Conservation (phyloP, 306 rosid species). For the Sicyos baderoa region DNA sequence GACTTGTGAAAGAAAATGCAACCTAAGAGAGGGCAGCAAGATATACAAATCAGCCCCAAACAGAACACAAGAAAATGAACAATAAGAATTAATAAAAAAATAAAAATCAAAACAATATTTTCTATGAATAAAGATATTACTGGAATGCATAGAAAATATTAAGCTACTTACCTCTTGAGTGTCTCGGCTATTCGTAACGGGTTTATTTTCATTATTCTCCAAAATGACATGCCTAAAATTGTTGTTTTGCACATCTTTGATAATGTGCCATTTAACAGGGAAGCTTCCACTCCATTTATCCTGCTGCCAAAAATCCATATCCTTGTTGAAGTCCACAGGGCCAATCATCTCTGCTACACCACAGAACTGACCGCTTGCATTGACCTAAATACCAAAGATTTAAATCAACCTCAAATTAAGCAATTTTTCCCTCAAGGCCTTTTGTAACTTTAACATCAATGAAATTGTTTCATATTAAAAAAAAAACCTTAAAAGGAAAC, state of each 20-base stretch:
- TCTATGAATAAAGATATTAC: too few relatives aligned
- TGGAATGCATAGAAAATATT: neutral
- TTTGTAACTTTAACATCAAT: too few relatives aligned
- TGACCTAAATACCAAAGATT: slow-evolving; percentile 45
- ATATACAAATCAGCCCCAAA: neutral
- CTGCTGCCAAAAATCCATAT: slow-evolving; percentile 99
- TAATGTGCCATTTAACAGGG: slow-evolving; percentile 82
- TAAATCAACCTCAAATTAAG: neutral
- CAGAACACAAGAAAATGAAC: neutral
- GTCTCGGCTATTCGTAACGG: slow-evolving; percentile 95
- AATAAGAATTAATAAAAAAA: too few relatives aligned
- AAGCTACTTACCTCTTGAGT: slow-evolving; percentile 68
- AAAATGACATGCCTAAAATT: slow-evolving; percentile 77
- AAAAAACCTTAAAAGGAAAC: neutral
- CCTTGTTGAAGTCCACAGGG: slow-evolving; percentile 63
- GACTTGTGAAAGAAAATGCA: neutral
- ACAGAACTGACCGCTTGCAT: slow-evolving; percentile 92
- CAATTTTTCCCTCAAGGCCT: too few relatives aligned
- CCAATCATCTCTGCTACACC: slow-evolving; percentile 88
- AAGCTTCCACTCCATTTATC: slow-evolving; percentile 98
- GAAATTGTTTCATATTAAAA: too few relatives aligned
- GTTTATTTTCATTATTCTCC: slow-evolving; percentile 89
- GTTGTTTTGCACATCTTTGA: slow-evolving; percentile 75
- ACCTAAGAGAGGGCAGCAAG: neutral
- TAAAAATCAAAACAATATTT: neutral